phyloP scores from a whole-genome alignment of 225 moss, liverwort and hornwort genomes.

The Takakia lepidozioides region DNA sequence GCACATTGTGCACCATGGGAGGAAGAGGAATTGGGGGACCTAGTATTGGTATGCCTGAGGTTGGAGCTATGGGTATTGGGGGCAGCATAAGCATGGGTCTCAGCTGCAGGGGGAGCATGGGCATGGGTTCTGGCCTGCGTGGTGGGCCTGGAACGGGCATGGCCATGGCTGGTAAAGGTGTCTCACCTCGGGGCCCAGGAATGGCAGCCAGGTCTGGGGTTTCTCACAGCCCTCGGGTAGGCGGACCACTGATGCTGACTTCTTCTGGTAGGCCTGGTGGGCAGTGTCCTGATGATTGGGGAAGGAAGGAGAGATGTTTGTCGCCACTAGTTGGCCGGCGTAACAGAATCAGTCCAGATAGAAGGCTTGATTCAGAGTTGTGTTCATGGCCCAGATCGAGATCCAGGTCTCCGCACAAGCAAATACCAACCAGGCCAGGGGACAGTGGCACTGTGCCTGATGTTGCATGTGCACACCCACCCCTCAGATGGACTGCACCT shows the following conservation, averaged over 20 bases:
- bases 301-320: conserved; percentile 58
- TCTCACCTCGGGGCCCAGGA: conserved; percentile 51
- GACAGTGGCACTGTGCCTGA: conserved; percentile 30
- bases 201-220: conserved; percentile 54
- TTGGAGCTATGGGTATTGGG: conserved; percentile 2
- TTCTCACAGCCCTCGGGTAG: conserved; percentile 42
- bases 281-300: conserved; percentile 52
- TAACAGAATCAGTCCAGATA: conserved; percentile 31
- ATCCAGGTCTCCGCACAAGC: conserved; percentile 54
- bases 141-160: conserved; percentile 51
- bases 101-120: conserved; percentile 60
- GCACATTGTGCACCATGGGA: too few relatives aligned
- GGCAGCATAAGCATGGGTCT: conserved; percentile 54
- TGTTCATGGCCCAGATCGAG: conserved; percentile 39
- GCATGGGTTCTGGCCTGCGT: conserved; percentile 53
- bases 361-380: conserved; percentile 37
- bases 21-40: conserved; percentile 23
- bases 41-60: conserved; percentile 41
- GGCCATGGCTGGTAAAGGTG: conserved; percentile 41
- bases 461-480: too few relatives aligned
- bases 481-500: too few relatives aligned
- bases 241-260: conserved; percentile 33
- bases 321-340: conserved; percentile 35
- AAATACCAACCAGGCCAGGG: conserved; percentile 42
- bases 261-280: conserved; percentile 48